Evolutionary conservation across 108 stramenopile genomes (phyloP).

Genomic region (Seminavis robusta): DNA sequence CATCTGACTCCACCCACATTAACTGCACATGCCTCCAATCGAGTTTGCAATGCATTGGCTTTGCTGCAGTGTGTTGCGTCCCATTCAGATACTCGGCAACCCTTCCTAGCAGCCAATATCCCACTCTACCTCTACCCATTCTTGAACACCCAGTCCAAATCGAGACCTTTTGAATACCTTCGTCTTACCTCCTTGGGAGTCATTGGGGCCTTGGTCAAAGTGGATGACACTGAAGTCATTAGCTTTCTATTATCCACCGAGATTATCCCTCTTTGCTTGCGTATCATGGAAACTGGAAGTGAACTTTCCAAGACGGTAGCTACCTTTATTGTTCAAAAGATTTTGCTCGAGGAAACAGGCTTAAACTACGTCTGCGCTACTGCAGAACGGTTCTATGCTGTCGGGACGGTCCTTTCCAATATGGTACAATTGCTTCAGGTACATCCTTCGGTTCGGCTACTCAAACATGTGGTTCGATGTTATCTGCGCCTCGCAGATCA

Average conservation of each 20-base stretch:
- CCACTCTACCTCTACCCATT: constrained; percentile 99
- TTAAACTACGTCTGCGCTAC: constrained; percentile 99
- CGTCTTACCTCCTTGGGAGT: constrained; percentile 96
- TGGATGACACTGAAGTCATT: constrained; percentile 98
- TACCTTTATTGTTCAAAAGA: constrained; percentile 99
- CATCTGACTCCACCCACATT: constrained; percentile 94
- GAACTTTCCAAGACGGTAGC: constrained; percentile 98
- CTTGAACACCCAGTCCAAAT: constrained; percentile 94
- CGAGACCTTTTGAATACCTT: constrained; percentile 96
- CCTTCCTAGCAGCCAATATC: constrained; percentile 94
- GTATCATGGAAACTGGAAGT: constrained; percentile 87
- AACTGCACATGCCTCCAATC: constrained; percentile 94
- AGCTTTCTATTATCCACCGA: constrained; percentile 95
- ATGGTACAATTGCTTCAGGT: constrained; percentile 90
- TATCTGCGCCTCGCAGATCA: constrained; percentile 96
- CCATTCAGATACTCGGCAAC: constrained; percentile 92
- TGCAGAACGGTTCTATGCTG: constrained; percentile 98
- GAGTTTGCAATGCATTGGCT: constrained; percentile 98
- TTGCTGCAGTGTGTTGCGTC: constrained; percentile 98
- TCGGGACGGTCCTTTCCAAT: constrained; percentile 89
- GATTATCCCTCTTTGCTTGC: constrained; percentile 61
- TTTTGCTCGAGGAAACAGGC: constrained; percentile 95
- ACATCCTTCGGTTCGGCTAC: constrained; percentile 86
- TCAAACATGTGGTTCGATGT: constrained; percentile 99
- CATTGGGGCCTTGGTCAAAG: constrained; percentile 99